A percentile compares a stretch with the other conserved stretches of the same genome.
These are phyloP conservation scores for Beauveria caledonica DNA, from an alignment of 2,329 filamentous ascomycete species.

Conservation along the genomic window DNA sequence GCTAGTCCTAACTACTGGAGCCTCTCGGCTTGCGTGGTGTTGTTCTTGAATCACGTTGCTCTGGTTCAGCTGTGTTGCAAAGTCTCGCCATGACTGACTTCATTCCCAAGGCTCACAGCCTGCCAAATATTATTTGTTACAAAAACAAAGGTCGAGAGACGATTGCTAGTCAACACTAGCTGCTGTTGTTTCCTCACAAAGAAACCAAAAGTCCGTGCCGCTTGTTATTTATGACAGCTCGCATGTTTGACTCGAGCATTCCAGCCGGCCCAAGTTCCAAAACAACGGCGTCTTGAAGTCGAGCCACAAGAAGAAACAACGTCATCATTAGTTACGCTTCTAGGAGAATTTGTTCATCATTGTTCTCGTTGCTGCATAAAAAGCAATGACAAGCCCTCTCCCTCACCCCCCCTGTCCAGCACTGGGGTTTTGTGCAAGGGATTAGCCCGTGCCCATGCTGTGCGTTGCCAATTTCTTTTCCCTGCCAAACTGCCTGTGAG, in stretches of 20 bases:
- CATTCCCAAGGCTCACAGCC: not conserved
- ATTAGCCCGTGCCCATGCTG: too few species aligned
- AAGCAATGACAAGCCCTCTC: not conserved
- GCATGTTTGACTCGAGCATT: not conserved
- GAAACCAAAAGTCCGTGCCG: not conserved
- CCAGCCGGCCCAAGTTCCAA: not conserved
- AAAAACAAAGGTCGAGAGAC: not conserved
- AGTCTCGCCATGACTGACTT: not conserved
- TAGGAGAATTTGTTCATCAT: too few species aligned
- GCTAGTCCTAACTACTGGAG: not conserved
- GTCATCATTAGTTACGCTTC: not conserved
- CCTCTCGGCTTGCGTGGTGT: not conserved
- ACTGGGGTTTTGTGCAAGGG: too few species aligned
- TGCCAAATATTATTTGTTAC: not conserved
- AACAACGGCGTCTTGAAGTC: not conserved
- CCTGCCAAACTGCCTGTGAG: too few species aligned
- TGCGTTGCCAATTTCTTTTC: too few species aligned
- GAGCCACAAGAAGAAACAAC: not conserved
- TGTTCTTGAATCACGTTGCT: not conserved
- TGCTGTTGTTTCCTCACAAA: not conserved
- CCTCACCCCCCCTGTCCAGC: not conserved
- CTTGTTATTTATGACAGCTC: not conserved
- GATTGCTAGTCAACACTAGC: not conserved
- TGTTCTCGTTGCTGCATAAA: not conserved
- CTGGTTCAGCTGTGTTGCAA: not conserved